Evolutionary conservation across 305 asterid species (phyloP).

Genomic region (Galium porrigens): DNA sequence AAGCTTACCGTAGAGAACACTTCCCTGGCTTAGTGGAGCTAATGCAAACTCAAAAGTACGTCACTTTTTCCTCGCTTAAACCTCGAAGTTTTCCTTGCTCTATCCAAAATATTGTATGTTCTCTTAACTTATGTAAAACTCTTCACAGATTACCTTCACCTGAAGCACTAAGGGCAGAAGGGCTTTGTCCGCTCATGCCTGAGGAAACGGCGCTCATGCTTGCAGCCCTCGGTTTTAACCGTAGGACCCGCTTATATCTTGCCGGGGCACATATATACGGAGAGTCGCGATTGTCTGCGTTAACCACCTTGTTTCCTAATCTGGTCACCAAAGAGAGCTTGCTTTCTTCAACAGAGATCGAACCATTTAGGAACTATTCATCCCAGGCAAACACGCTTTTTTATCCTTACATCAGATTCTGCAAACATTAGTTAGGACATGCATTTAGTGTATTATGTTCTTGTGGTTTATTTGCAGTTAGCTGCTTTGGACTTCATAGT

Average conservation of each 20-base stretch:
- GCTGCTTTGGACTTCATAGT: conserved; percentile 89
- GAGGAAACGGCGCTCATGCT: conserved; percentile 96
- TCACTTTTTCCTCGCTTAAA: not conserved
- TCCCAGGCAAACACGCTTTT: conserved; percentile 55
- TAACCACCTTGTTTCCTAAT: conserved; percentile 81
- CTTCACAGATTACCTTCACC: conserved; percentile 66
- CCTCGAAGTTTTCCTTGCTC: not conserved
- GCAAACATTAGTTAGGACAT: not conserved
- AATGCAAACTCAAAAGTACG: conserved; percentile 47
- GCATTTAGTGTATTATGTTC: not conserved
- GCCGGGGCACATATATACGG: conserved; percentile 95
- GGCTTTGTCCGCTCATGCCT: conserved; percentile 93
- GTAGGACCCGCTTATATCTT: conserved; percentile 67
- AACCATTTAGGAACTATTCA: conserved; percentile 61
- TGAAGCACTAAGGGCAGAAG: conserved; percentile 52
- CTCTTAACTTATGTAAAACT: not conserved
- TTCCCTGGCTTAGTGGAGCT: conserved; percentile 72
- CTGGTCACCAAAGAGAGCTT: conserved; percentile 73
- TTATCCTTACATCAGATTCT: conserved; percentile 7
- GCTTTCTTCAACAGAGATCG: conserved; percentile 68
- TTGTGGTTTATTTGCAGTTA: conserved; percentile 38
- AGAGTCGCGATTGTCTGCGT: conserved; percentile 63
- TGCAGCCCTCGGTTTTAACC: conserved; percentile 84
- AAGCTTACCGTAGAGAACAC: conserved; percentile 62
- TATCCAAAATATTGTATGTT: not conserved